Evolutionary conservation across 805 yeast genomes (phyloP).

Genomic region (Lipomyces yamadae): DNA sequence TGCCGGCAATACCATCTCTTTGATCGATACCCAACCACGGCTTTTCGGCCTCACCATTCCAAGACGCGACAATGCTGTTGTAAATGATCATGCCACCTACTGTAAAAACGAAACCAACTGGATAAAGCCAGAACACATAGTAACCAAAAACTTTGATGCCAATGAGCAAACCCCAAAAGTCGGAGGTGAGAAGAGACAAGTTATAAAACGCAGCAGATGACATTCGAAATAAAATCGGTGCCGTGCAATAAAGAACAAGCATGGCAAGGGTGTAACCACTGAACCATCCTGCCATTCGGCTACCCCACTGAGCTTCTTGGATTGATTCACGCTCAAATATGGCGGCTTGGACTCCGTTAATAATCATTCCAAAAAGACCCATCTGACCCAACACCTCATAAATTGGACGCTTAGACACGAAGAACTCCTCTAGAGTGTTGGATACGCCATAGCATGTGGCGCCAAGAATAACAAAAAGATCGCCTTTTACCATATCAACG

Average conservation of each 20-base stretch:
- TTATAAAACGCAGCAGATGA: slow-evolving; percentile 55
- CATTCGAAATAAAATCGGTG: slow-evolving; percentile 53
- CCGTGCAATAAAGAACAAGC: slow-evolving; percentile 50
- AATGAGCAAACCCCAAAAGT: slow-evolving; percentile 53
- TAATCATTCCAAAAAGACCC: slow-evolving; percentile 51
- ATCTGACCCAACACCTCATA: slow-evolving; percentile 53
- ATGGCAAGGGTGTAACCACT: slow-evolving; percentile 51
- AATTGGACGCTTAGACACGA: slow-evolving; percentile 52
- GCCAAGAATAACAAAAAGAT: slow-evolving; percentile 51
- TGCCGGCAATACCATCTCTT: slow-evolving; percentile 45
- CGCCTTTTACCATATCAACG: slow-evolving; percentile 51
- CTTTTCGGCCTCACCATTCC: slow-evolving; percentile 49
- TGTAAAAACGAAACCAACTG: slow-evolving; percentile 53
- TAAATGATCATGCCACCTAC: slow-evolving; percentile 51
- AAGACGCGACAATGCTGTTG: slow-evolving; percentile 47
- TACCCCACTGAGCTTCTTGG: slow-evolving; percentile 48
- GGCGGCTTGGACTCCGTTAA: slow-evolving; percentile 53
- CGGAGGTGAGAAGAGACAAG: slow-evolving; percentile 51
- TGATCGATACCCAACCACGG: slow-evolving; percentile 51
- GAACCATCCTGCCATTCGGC: slow-evolving; percentile 51
- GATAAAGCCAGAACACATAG: slow-evolving; percentile 53
- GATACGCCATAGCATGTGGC: slow-evolving; percentile 54
- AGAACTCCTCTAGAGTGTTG: slow-evolving; percentile 52
- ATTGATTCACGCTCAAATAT: slow-evolving; percentile 51
- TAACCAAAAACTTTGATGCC: slow-evolving; percentile 54